Conservation (phyloP, 139 green algal genomes). For the Zygnema cylindricum region DNA sequence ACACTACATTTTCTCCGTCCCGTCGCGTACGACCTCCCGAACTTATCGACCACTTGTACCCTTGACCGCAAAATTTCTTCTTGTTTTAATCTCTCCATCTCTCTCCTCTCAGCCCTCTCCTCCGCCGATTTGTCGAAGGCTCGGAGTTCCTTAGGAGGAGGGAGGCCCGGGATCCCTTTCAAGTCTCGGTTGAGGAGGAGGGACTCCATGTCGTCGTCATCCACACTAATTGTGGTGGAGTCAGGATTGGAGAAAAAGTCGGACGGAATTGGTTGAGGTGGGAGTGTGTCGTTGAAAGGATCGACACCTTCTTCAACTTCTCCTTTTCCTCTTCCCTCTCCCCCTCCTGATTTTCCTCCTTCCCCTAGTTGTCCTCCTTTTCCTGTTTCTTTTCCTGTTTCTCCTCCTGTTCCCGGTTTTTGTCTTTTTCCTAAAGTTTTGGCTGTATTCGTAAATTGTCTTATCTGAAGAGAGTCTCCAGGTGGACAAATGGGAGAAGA, state of each 20-base stretch:
- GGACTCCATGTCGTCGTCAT: constrained; percentile 39
- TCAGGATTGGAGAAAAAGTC: constrained; percentile 17
- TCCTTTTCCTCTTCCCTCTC: too few species aligned
- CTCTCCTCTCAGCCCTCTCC: constrained; percentile 26
- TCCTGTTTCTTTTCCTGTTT: too few species aligned
- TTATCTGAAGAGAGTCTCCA: too few species aligned
- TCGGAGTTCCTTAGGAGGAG: constrained; percentile 30
- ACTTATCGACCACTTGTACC: constrained; percentile 69
- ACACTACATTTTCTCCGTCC: constrained; percentile 64
- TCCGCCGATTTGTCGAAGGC: constrained; percentile 15
- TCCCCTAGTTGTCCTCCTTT: too few species aligned
- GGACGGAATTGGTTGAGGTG: neutral
- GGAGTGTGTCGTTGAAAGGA: constrained; percentile 13
- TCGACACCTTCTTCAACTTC: too few species aligned
- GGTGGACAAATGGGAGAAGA: too few species aligned
- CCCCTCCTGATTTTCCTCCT: too few species aligned
- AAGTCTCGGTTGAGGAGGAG: constrained; percentile 32
- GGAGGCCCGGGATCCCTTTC: constrained; percentile 30
- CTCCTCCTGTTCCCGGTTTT: too few species aligned
- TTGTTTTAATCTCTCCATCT: constrained; percentile 58
- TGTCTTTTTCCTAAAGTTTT: too few species aligned
- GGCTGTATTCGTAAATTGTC: too few species aligned
- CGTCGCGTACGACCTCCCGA: constrained; percentile 66
- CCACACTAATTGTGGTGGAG: too few species aligned
- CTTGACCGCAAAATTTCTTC: constrained; percentile 44